Percentiles rank a stretch among this genome's conserved stretches.
These are phyloP conservation scores for Bryopsis sp. DNA, from an alignment of 139 green algal species.

Conservation along the genomic window DNA sequence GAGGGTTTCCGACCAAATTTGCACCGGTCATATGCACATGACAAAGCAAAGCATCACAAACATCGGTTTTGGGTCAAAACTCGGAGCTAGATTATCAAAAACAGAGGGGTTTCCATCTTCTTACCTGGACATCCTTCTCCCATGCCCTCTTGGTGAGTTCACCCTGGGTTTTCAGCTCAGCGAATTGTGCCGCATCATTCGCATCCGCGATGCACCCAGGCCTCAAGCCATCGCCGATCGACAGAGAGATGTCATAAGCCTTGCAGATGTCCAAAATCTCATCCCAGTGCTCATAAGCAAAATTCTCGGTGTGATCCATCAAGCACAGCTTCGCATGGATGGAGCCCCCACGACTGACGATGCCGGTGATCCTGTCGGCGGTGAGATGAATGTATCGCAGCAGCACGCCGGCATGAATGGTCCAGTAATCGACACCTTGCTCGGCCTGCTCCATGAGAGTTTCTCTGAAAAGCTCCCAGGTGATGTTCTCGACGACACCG, in stretches of 20 bases:
- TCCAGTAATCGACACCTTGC: slow-evolving; percentile 95
- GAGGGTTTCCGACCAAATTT: too few species aligned
- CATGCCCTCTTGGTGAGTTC: slow-evolving; percentile 88
- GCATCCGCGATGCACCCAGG: slow-evolving; percentile 59
- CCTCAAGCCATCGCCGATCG: slow-evolving; percentile 45
- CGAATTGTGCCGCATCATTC: slow-evolving; percentile 93
- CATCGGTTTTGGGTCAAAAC: too few species aligned
- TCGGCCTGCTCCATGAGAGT: slow-evolving; percentile 91
- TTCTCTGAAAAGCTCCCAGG: slow-evolving; percentile 92
- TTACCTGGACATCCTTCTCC: slow-evolving; percentile 84
- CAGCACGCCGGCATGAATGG: slow-evolving; percentile 92
- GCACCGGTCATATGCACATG: too few species aligned
- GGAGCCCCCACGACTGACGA: slow-evolving; percentile 84
- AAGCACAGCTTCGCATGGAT: slow-evolving; percentile 94
- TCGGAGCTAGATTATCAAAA: too few species aligned
- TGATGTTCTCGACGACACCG: slow-evolving; percentile 77
- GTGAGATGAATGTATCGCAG: slow-evolving; percentile 86
- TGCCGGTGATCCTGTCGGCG: slow-evolving; percentile 82
- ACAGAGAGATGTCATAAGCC: slow-evolving; percentile 52
- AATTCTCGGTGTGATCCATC: slow-evolving; percentile 89
- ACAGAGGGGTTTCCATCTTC: not conserved
- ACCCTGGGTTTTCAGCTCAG: slow-evolving; percentile 89
- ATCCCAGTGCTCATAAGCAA: slow-evolving; percentile 96
- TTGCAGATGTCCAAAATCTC: slow-evolving; percentile 96
- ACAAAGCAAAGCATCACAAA: too few species aligned